Evolutionary conservation across 2,329 filamentous ascomycete genomes (phyloP).

Genomic region (Fusarium anguioides): DNA sequence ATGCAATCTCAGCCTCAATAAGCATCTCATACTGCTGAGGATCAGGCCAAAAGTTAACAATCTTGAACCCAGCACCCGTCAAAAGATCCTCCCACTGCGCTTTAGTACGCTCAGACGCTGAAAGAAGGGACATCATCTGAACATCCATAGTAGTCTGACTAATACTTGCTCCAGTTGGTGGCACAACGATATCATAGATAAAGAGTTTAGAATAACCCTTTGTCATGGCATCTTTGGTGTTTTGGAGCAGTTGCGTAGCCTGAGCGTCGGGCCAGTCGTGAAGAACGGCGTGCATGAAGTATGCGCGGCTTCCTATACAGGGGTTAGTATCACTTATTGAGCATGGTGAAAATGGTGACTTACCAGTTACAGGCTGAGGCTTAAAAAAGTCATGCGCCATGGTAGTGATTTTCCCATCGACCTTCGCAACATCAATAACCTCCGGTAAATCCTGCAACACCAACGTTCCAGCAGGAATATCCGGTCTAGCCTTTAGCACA

Average conservation of each 20-base stretch:
- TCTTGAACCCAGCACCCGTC: slow-evolving; percentile 7
- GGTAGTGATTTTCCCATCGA: slow-evolving; percentile 22
- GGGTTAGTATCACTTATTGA: fast-evolving
- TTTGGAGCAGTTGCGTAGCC: slow-evolving; percentile 43
- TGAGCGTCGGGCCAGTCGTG: slow-evolving; percentile 62
- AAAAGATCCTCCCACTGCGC: slow-evolving; percentile 32
- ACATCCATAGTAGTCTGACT: slow-evolving; percentile 47
- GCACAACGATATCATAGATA: slow-evolving; percentile 38
- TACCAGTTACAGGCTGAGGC: slow-evolving; percentile 25
- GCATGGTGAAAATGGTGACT: fast-evolving
- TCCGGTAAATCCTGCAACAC: slow-evolving; percentile 33
- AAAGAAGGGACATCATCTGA: slow-evolving; percentile 42
- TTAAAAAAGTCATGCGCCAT: slow-evolving; percentile 35
- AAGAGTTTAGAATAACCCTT: slow-evolving; percentile 44
- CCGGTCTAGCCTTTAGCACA: slow-evolving; percentile 5
- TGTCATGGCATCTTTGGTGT: slow-evolving; percentile 31
- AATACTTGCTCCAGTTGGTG: slow-evolving; percentile 24
- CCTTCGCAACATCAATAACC: slow-evolving; percentile 11
- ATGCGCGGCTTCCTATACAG: slow-evolving; percentile 51
- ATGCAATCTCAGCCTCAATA: slow-evolving; percentile 32
- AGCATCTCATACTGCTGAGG: slow-evolving; percentile 42
- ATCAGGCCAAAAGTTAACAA: slow-evolving; percentile 33
- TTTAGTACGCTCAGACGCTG: slow-evolving; percentile 39
- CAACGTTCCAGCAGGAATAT: slow-evolving; percentile 11
- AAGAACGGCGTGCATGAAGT: slow-evolving; percentile 59